A percentile compares a stretch with the other conserved stretches of the same genome.
phyloP scores from a whole-genome alignment of 129 eudicot genomes.

The Flaveria brownii region DNA sequence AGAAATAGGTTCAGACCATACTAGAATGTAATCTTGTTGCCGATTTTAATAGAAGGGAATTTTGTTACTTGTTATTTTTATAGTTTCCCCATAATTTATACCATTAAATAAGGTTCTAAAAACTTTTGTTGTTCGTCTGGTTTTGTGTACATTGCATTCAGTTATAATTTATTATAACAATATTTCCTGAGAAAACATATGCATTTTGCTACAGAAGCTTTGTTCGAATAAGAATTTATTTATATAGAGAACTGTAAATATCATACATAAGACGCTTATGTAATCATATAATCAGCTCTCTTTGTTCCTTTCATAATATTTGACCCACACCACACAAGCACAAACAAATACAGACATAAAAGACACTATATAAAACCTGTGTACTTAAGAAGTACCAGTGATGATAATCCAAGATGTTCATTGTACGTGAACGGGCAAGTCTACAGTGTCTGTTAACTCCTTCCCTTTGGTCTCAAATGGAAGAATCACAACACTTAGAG shows the following conservation, averaged over 20 bases:
- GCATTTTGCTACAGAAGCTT: neutral
- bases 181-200: neutral
- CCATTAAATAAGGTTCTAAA: slow-evolving; percentile 1
- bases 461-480: slow-evolving; percentile 71
- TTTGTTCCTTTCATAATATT: too few species aligned
- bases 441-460: slow-evolving; percentile 38
- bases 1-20: slow-evolving; percentile 33
- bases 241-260: neutral
- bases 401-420: neutral
- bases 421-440: slow-evolving; percentile 22
- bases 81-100: slow-evolving; percentile 8
- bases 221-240: neutral
- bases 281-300: neutral
- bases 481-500: slow-evolving; percentile 44
- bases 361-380: too few species aligned
- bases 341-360: neutral
- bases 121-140: neutral
- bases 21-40: slow-evolving; percentile 28
- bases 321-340: too few species aligned
- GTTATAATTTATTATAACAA: neutral
- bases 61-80: slow-evolving; percentile 16
- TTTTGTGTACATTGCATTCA: neutral
- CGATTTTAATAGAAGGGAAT: slow-evolving; percentile 14
- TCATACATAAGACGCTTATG: neutral
- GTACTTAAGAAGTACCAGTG: too few species aligned